These are phyloP conservation scores for Volvariella volvacea DNA, from an alignment of 1,284 basidiomycete genomes.

Conservation along the genomic window DNA sequence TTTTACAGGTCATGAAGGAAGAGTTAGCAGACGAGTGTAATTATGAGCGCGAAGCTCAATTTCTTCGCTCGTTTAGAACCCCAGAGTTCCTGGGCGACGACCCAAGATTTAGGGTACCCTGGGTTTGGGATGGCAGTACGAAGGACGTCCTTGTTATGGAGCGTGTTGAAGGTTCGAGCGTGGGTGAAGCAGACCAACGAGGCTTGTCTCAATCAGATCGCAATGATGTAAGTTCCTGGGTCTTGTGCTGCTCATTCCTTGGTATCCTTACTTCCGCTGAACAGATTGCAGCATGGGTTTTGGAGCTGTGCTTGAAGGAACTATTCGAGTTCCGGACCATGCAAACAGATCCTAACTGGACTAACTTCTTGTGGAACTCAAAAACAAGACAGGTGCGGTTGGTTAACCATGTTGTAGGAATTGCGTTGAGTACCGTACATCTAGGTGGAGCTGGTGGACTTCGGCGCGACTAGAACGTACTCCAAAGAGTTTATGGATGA, in stretches of 20 bases:
- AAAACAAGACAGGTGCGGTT: constrained; percentile 35
- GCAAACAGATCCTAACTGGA: constrained; percentile 99
- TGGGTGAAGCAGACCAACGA: constrained; percentile 59
- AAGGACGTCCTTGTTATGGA: constrained; percentile 87
- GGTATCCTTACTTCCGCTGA: too few relatives aligned
- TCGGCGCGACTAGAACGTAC: constrained; percentile 91
- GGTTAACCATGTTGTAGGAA: neutral
- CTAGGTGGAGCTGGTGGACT: constrained; percentile 89
- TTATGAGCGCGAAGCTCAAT: constrained; percentile 84
- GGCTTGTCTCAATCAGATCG: constrained; percentile 57
- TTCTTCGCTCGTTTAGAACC: constrained; percentile 59
- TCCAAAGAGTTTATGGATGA: constrained; percentile 82
- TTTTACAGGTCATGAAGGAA: constrained; percentile 71
- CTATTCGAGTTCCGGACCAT: constrained; percentile 89
- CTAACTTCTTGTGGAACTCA: constrained; percentile 90
- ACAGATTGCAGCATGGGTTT: constrained; percentile 81
- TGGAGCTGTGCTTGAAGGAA: constrained; percentile 86
- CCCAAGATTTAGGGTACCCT: constrained; percentile 76
- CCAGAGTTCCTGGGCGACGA: constrained; percentile 49
- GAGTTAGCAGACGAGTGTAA: constrained; percentile 96
- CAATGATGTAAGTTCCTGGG: constrained; percentile 54
- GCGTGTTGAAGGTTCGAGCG: constrained; percentile 74
- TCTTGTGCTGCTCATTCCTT: too few relatives aligned
- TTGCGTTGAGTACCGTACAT: neutral
- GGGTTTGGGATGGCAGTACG: constrained; percentile 80